Evolutionary conservation across 1,284 basidiomycete genomes (phyloP).

Genomic region (Coriolopsis trogii): DNA sequence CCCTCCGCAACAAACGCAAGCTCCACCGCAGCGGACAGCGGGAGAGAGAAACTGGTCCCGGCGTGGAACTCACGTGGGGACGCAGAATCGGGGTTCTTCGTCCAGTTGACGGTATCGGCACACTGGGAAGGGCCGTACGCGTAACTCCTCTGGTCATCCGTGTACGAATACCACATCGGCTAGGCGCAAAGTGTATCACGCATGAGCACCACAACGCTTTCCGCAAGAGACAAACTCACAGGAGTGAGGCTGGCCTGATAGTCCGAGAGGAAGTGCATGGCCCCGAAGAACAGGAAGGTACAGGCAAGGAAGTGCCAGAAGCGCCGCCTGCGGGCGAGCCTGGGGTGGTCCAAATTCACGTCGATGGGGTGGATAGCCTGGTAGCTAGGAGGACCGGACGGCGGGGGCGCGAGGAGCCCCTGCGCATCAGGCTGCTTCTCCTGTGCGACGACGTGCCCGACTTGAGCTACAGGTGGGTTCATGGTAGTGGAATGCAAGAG

Average conservation of each 20-base stretch:
- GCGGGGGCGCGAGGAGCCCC: background rate
- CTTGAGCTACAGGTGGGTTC: background rate
- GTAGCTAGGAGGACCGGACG: background rate
- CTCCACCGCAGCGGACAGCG: too few species aligned
- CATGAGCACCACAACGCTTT: background rate
- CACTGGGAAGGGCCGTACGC: too few species aligned
- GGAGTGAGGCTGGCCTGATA: background rate
- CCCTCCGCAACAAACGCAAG: too few species aligned
- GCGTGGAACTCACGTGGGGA: too few species aligned
- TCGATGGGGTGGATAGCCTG: slow-evolving; percentile 1
- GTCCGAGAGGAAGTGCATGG: background rate
- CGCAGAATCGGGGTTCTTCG: too few species aligned
- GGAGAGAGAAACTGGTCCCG: too few species aligned
- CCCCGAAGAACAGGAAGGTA: slow-evolving; percentile 5
- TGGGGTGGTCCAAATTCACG: background rate
- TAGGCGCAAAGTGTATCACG: background rate
- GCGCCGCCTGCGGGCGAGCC: slow-evolving; percentile 15
- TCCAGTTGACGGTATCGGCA: too few species aligned
- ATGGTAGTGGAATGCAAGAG: background rate
- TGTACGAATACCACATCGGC: background rate
- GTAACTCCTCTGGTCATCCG: background rate
- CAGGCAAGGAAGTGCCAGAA: slow-evolving; percentile 17
- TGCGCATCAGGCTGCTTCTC: slow-evolving; percentile 6
- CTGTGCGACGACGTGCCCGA: background rate
- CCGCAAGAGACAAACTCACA: background rate